A percentile compares a stretch with the other conserved stretches of the same genome.
phyloP scores from a whole-genome alignment of 495 filamentous ascomycete genomes.

The Jackrogersella minutella region DNA sequence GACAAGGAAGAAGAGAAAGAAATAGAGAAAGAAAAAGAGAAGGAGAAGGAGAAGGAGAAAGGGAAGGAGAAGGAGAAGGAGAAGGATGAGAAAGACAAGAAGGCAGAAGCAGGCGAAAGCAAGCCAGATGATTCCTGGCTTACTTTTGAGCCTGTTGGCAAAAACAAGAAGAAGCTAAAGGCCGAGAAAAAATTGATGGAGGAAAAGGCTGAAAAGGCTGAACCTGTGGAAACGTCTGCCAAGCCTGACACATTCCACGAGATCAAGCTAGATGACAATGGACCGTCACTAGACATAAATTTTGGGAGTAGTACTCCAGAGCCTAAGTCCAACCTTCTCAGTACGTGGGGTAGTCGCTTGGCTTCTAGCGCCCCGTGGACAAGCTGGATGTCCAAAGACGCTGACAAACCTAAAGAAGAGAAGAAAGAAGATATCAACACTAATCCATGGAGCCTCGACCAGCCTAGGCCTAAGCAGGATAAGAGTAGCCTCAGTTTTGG shows the following conservation, averaged over 20 bases:
- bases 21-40: slow-evolving; percentile 41
- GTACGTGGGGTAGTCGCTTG: slow-evolving; percentile 53
- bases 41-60: slow-evolving; percentile 47
- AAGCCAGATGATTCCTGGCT: slow-evolving; percentile 45
- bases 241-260: slow-evolving; percentile 56
- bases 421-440: slow-evolving; percentile 31
- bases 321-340: slow-evolving; percentile 45
- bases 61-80: slow-evolving; percentile 43
- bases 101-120: slow-evolving; percentile 41
- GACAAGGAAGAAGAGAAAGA: slow-evolving; percentile 40
- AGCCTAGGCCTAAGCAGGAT: slow-evolving; percentile 52
- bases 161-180: slow-evolving; percentile 58
- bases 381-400: slow-evolving; percentile 44
- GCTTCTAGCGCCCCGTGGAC: slow-evolving; percentile 43
- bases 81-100: slow-evolving; percentile 41
- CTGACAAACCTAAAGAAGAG: slow-evolving; percentile 35
- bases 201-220: slow-evolving; percentile 37
- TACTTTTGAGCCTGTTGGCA: slow-evolving; percentile 40
- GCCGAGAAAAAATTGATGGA: no score
- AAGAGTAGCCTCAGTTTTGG: slow-evolving; percentile 51
- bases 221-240: slow-evolving; percentile 22
- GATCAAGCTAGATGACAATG: slow-evolving; percentile 57
- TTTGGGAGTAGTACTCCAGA: slow-evolving; percentile 44
- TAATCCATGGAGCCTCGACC: slow-evolving; percentile 53
- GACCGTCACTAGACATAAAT: slow-evolving; percentile 49